Conservation (phyloP, 257 asterid genomes). For the Salvia miltiorrhiza region DNA sequence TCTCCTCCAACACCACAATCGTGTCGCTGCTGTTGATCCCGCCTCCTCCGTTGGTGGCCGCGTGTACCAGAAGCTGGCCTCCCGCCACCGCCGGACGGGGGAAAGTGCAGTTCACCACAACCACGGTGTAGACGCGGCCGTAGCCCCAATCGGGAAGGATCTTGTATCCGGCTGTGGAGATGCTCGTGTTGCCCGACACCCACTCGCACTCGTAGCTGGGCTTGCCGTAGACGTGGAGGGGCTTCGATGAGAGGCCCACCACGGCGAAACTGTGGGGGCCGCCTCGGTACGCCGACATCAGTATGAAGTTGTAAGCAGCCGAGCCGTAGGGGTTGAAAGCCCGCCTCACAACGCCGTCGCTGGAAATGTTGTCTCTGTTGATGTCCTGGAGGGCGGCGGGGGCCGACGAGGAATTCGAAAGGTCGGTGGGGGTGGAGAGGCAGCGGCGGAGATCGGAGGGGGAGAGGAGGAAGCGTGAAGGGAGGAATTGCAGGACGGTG, state of each 20-base stretch:
- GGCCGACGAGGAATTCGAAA: neutral
- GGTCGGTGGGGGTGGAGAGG: constrained; percentile 31
- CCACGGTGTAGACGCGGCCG: constrained; percentile 80
- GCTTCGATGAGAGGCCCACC: constrained; percentile 45
- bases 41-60: constrained; percentile 39
- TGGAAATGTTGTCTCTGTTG: neutral
- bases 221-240: constrained; percentile 40
- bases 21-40: constrained; percentile 46
- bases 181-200: constrained; percentile 18
- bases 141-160: constrained; percentile 77
- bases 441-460: constrained; percentile 47
- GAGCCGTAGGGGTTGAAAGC: constrained; percentile 44
- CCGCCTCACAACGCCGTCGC: constrained; percentile 37
- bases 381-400: neutral
- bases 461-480: constrained; percentile 48
- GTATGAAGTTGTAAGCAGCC: constrained; percentile 42
- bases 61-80: constrained; percentile 53
- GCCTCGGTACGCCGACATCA: constrained; percentile 58
- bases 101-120: constrained; percentile 75
- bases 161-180: constrained; percentile 19
- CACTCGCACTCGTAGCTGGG: constrained; percentile 46
- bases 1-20: constrained; percentile 44
- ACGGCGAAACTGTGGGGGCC: constrained; percentile 46
- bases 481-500: constrained; percentile 60
- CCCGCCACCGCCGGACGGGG: constrained; percentile 28